Evolutionary conservation across 208 protist genomes (phyloP), one percentile per base, ranked within the genome.

Genomic region (Wallacemonas sp.): DNA sequence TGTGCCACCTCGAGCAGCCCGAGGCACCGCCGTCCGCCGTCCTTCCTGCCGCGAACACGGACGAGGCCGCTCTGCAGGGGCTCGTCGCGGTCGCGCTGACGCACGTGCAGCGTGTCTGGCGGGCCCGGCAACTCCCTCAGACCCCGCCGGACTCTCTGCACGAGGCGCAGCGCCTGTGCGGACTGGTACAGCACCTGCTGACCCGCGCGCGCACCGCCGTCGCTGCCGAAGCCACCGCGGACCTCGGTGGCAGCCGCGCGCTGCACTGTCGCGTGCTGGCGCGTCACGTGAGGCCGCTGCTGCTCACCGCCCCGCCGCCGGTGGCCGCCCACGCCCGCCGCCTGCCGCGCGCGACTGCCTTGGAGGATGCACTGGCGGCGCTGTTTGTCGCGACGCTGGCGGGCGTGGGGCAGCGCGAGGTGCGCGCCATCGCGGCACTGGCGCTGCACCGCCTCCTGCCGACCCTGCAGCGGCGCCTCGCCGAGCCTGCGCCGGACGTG

Each of bases 1-100:
- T 42, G 12, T 44, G 29, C 29, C n/a, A 59, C 22, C 52, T 59
- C 14, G 52, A 59, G 44, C 44, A 16, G 44, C 7, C 44, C 20
- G 44, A 10, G 18, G 44, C 20, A 22, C 11, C 18, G 20, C 16
- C 12, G 10, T 22, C 8, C 44, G 44, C 44, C 44, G 44, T 49
- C 18, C 11, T 49, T 7, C 18, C 44, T 22, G n/a, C 44, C 10
- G 0, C 14, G 36, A 41, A 41, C 36, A 41, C 7, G 36, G 36
- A 7, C 7, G 16, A 12, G n/a, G 44, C 20, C 14, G n/a, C 31
- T 10, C 52, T 41, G 52, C 52, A 59, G 29, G 52, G 29, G 3
- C 26, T 59, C n/a, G 52, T 59, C 28, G 0, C 52, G 5, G 11
- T 28, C 4, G 52, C 52, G 3, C 52, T 59, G 31, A 59, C 31